Evolutionary conservation across 768 basidiomycete genomes (phyloP), one percentile per base, ranked within the genome.

Genomic region (Pulveroboletus sp.): DNA sequence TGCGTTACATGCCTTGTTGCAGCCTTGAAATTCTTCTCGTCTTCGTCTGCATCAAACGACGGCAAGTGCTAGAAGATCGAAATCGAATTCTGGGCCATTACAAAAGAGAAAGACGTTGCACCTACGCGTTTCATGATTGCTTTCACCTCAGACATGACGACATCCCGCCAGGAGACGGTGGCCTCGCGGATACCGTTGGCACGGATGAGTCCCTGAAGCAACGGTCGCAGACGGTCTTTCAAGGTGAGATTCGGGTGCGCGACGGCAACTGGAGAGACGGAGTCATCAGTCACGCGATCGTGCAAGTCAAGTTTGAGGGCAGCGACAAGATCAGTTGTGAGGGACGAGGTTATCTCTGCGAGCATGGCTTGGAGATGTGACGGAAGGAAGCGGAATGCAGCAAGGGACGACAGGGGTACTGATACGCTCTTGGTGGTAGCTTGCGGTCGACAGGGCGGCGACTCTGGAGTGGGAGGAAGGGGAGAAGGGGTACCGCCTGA

Each of bases 321-420:
- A 22, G 75, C 74, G n/a, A 90, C 81, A 3, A 94, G 72, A 62
- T 95, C 92, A 16, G 79, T 73, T 6, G 90, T 83, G 20, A 96
- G 72, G 0, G 88, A 86, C 3, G 77, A 72, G 0, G 87, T 81
- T 55, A 96, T 90, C 59, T 92, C 82, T 59, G 81, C 73, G 1
- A 85, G 84, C 34, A 95, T 70, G 1, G 73, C 71, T n/a, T 78
- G 80, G 13, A 96, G 73, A 57, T 89, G 86, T 6, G 73, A 62
- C 0, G 93, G 92, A 12, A 96, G 76, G 10, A 83, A 78, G n/a
- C 79, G 60, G 53, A 93, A 91, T 1, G 91, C 86, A 9, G 72
- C 65, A 23, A 94, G 70, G 1, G 82, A 80, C 1, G 86, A 85
- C 11, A 94, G 71, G 1, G 85, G 77, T 29, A 89, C 67, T 0